A percentile compares a stretch with the other conserved stretches of the same genome.
phyloP scores from a whole-genome alignment of 2,329 filamentous ascomycete genomes.

The Furcasterigmium sp. region DNA sequence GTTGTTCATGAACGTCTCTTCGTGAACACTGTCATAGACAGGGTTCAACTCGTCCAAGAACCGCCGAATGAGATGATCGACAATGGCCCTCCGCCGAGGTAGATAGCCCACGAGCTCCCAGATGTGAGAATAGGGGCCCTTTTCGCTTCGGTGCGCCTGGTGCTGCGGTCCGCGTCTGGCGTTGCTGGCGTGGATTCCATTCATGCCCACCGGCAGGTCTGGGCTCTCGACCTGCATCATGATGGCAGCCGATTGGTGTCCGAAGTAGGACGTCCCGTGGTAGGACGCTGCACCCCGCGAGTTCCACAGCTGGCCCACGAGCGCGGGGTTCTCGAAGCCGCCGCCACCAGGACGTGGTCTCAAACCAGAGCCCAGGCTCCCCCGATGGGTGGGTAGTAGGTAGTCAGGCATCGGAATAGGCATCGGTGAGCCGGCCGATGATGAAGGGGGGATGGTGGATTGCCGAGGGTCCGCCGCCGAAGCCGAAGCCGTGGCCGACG shows the following conservation, averaged over 20 bases:
- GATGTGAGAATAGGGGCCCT: constrained; percentile 25
- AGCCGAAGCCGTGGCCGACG: background rate
- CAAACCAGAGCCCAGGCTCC: no score
- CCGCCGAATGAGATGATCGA: constrained; percentile 25
- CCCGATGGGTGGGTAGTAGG: no score
- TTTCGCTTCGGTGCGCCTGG: constrained; percentile 14
- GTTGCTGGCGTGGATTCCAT: background rate
- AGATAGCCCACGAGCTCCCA: constrained; percentile 34
- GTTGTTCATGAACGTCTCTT: constrained; percentile 23
- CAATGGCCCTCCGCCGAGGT: constrained; percentile 28
- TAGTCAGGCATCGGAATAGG: no score
- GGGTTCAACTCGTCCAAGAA: constrained; percentile 30
- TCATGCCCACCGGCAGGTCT: constrained; percentile 8
- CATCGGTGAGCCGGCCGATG: background rate
- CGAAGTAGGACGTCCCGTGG: constrained; percentile 25
- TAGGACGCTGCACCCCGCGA: constrained; percentile 22
- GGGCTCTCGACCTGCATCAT: constrained; percentile 22
- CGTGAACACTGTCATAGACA: constrained; percentile 28
- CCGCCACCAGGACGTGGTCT: background rate
- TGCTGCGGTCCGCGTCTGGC: constrained; percentile 9
- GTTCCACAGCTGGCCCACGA: constrained; percentile 22
- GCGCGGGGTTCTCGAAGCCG: background rate
- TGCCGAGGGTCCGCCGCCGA: background rate
- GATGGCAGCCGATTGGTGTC: constrained; percentile 22
- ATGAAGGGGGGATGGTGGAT: background rate